Conservation (phyloP, 2,329 filamentous ascomycete genomes). For the Didymella pomorum region DNA sequence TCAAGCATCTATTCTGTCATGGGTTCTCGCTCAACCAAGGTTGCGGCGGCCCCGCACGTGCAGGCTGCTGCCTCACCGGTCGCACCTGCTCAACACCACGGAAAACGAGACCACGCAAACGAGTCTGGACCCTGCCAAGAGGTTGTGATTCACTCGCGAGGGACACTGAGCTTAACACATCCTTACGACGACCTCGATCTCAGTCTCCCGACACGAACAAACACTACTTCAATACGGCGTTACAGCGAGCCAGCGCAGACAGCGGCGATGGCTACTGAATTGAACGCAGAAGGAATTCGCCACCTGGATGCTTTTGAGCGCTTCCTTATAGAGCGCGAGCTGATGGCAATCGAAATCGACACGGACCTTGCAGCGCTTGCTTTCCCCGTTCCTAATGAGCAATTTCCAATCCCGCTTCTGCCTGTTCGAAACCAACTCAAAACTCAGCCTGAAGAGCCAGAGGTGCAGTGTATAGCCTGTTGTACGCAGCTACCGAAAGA, state of each 20-base stretch:
- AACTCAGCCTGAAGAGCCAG: background rate
- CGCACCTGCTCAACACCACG: constrained; percentile 21
- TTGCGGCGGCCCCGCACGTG: constrained; percentile 27
- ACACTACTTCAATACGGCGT: constrained; percentile 17
- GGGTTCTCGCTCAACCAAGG: constrained; percentile 41
- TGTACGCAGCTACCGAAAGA: constrained; percentile 21
- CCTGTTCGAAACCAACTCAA: background rate
- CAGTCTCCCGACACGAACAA: constrained; percentile 1
- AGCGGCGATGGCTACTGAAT: background rate
- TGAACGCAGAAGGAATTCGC: constrained; percentile 6
- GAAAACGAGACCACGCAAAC: constrained; percentile 22
- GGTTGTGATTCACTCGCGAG: background rate
- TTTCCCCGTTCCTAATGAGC: constrained; percentile 2
- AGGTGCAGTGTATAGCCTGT: constrained; percentile 37
- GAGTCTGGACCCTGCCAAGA: constrained; percentile 22
- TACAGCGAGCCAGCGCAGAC: constrained; percentile 24
- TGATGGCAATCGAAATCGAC: constrained; percentile 25
- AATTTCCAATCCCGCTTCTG: background rate
- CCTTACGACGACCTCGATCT: constrained; percentile 24
- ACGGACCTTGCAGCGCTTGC: background rate
- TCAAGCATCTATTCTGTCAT: constrained; percentile 24
- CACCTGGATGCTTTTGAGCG: constrained; percentile 14
- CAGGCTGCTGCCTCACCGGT: constrained; percentile 28
- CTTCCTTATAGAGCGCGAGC: constrained; percentile 14
- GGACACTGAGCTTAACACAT: background rate